Conservation (phyloP, 345 rosid genomes). For the Alliaria petiolata region DNA sequence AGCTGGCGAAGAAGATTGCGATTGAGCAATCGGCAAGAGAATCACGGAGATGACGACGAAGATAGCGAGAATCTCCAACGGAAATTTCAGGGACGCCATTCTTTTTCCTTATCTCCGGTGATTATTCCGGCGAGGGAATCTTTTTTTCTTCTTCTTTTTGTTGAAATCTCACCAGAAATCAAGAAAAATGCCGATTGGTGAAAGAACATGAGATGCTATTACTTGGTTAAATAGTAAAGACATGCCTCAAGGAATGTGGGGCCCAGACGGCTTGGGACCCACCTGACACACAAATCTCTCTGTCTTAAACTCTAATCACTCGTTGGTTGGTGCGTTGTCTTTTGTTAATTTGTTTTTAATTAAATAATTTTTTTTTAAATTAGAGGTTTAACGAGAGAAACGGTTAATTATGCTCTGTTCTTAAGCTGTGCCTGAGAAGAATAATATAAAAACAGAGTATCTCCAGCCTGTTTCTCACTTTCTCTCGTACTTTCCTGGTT, state of each 20-base stretch:
- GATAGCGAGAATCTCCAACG: constrained; percentile 35
- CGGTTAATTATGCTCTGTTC: constrained; percentile 21
- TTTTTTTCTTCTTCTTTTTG: background rate
- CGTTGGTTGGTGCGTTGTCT: constrained; percentile 26
- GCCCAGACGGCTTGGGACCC: constrained; percentile 10
- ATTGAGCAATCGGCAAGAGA: constrained; percentile 50
- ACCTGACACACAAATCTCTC: constrained; percentile 21
- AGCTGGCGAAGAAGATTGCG: constrained; percentile 56
- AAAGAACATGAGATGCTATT: constrained; percentile 19
- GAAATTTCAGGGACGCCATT: constrained; percentile 53
- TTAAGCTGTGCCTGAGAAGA: constrained; percentile 24
- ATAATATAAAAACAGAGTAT: background rate
- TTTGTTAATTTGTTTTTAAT: background rate
- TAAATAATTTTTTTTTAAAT: background rate
- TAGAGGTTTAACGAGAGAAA: constrained; percentile 8
- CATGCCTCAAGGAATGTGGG: constrained; percentile 18
- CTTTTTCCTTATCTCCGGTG: constrained; percentile 23
- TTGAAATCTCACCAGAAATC: constrained; percentile 8
- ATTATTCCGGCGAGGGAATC: constrained; percentile 20
- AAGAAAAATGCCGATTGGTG: constrained; percentile 21
- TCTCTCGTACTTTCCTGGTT: background rate
- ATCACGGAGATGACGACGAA: constrained; percentile 34
- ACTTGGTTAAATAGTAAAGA: constrained; percentile 18
- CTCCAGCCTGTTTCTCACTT: constrained; percentile 23
- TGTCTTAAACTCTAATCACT: constrained; percentile 12